phyloP scores from a whole-genome alignment of 805 yeast species.

The Ogataea paraovalis region DNA sequence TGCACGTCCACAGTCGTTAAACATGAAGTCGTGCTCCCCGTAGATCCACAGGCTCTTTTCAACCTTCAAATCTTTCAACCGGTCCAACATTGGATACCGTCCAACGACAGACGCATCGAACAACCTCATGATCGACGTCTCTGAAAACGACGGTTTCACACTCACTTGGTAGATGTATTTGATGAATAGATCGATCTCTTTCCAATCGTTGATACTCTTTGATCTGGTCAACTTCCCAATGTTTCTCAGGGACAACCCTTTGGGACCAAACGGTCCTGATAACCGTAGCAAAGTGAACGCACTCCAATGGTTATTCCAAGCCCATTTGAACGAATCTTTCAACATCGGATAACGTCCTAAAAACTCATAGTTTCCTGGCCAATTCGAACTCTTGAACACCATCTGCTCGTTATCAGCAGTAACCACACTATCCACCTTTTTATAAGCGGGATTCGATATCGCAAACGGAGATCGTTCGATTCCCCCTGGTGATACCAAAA shows the following conservation, averaged over 20 bases:
- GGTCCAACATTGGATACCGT: conserved; percentile 62
- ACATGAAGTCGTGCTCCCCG: conserved; percentile 78
- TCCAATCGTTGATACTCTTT: conserved; percentile 16
- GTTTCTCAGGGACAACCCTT: conserved; percentile 24
- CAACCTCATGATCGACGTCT: conserved; percentile 40
- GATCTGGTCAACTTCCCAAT: conserved; percentile 28
- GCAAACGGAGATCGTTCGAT: conserved; percentile 68
- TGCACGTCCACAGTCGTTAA: conserved; percentile 52
- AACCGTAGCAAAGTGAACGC: conserved; percentile 46
- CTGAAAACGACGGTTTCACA: conserved; percentile 31
- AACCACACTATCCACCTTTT: conserved; percentile 2
- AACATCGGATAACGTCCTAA: conserved; percentile 44
- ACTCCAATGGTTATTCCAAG: conserved; percentile 41
- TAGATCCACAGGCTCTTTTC: conserved; percentile 44
- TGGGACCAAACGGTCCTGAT: conserved; percentile 37
- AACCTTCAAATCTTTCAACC: conserved; percentile 36
- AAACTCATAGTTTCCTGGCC: conserved; percentile 42
- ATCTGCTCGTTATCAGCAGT: conserved; percentile 3
- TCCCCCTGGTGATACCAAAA: conserved; percentile 74
- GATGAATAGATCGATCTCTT: conserved; percentile 29
- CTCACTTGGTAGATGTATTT: conserved; percentile 32
- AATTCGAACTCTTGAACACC: conserved; percentile 34
- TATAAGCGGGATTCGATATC: conserved; percentile 38
- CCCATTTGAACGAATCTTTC: conserved; percentile 29
- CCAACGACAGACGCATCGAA: conserved; percentile 59